Conservation (phyloP, 805 yeast genomes). For the Metschnikowia chrysomelidarum region DNA sequence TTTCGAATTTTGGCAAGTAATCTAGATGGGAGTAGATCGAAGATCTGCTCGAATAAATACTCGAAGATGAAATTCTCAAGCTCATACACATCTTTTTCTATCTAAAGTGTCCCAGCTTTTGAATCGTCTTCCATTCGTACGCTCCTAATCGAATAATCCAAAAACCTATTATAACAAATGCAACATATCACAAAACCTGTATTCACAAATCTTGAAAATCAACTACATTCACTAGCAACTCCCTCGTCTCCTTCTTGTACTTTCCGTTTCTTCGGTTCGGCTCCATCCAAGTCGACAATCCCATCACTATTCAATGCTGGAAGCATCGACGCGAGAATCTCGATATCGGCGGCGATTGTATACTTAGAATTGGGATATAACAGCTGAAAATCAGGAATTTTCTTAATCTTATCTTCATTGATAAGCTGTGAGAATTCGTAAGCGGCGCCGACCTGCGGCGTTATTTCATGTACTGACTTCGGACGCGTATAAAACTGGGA, state of each 20-base stretch:
- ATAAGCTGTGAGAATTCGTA: slow-evolving; percentile 9
- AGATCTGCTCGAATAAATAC: too few relatives aligned
- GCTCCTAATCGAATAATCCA: too few relatives aligned
- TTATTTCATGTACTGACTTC: slow-evolving; percentile 10
- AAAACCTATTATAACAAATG: too few relatives aligned
- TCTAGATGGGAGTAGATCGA: too few relatives aligned
- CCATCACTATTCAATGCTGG: slow-evolving; percentile 10
- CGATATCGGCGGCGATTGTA: slow-evolving; percentile 6
- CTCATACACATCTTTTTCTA: too few relatives aligned
- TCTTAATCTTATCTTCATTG: background rate
- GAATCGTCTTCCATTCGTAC: too few relatives aligned
- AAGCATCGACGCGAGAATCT: slow-evolving; percentile 6
- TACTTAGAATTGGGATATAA: slow-evolving; percentile 6
- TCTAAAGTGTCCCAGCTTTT: too few relatives aligned
- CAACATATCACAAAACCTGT: too few relatives aligned
- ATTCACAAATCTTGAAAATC: too few relatives aligned
- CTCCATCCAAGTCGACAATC: slow-evolving; percentile 4
- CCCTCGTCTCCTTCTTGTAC: slow-evolving; percentile 1
- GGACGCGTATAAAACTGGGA: slow-evolving; percentile 9
- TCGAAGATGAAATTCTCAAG: too few relatives aligned
- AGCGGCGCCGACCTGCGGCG: slow-evolving; percentile 10
- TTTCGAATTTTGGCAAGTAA: too few relatives aligned
- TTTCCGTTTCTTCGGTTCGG: slow-evolving; percentile 12
- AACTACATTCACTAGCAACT: too few relatives aligned
- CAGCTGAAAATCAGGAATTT: slow-evolving; percentile 6